A percentile compares a stretch with the other conserved stretches of the same genome.
These are phyloP conservation scores for Cystobasidiaceae sp. DNA, from an alignment of 1,284 basidiomycete species.

Conservation along the genomic window DNA sequence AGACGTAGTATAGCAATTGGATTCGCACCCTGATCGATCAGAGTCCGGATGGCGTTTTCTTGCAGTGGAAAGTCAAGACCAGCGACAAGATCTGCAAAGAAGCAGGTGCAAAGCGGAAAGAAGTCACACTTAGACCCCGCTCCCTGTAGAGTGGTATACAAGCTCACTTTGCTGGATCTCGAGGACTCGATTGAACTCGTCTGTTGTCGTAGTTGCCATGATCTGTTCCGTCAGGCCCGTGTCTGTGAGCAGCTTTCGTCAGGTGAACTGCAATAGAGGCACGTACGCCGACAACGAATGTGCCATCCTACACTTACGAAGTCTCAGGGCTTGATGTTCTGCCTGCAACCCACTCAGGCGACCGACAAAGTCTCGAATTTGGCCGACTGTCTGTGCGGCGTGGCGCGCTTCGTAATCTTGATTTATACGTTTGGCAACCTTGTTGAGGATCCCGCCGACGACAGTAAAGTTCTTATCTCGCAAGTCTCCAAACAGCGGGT, in stretches of 20 bases:
- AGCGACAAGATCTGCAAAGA: conserved; percentile 70
- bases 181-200: conserved; percentile 82
- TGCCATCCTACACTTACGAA: conserved; percentile 58
- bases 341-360: conserved; percentile 84
- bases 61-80: conserved; percentile 76
- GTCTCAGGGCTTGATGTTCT: conserved; percentile 78
- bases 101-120: not conserved
- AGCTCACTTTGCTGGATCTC: conserved; percentile 90
- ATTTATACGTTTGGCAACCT: conserved; percentile 75
- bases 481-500: conserved; percentile 77
- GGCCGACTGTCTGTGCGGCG: conserved; percentile 65
- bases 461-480: conserved; percentile 89
- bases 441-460: conserved; percentile 78
- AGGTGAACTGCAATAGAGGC: not conserved
- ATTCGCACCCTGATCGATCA: conserved; percentile 76
- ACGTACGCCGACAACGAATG: not conserved
- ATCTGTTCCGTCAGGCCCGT: conserved; percentile 89
- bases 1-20: conserved; percentile 71
- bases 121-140: not conserved
- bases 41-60: conserved; percentile 72
- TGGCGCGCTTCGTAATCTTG: conserved; percentile 75
- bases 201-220: conserved; percentile 74
- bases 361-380: conserved; percentile 91
- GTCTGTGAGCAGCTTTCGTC: conserved; percentile 54
- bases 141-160: not conserved